These are phyloP conservation scores for Colletotrichum gigasporum DNA, from an alignment of 2,329 filamentous ascomycete species.

Conservation along the genomic window DNA sequence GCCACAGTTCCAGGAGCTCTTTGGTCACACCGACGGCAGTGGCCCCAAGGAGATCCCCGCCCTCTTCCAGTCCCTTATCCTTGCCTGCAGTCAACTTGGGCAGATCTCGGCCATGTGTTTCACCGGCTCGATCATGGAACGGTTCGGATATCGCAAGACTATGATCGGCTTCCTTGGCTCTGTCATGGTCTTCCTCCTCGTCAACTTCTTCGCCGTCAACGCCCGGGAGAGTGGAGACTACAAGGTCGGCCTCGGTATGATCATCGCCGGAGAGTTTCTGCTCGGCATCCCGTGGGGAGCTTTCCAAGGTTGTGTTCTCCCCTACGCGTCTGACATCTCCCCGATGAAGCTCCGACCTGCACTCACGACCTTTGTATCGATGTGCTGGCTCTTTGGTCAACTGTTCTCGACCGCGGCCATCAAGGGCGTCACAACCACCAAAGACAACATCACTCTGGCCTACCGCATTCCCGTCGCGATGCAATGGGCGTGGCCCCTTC, in stretches of 20 bases:
- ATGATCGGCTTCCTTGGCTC: constrained; percentile 7
- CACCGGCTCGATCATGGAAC: constrained; percentile 4
- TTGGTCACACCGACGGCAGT: constrained; percentile 35
- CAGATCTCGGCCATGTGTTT: constrained; percentile 18
- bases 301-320: constrained; percentile 45
- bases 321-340: constrained; percentile 48
- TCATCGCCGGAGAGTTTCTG: constrained; percentile 45
- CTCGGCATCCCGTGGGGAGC: constrained; percentile 46
- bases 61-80: constrained; percentile 50
- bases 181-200: constrained; percentile 13
- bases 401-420: constrained; percentile 45
- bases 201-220: constrained; percentile 21
- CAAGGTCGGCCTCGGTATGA: constrained; percentile 38
- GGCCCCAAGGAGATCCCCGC: constrained; percentile 47
- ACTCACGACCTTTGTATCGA: constrained; percentile 48
- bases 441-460: constrained; percentile 37
- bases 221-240: constrained; percentile 48
- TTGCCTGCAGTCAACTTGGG: constrained; percentile 1
- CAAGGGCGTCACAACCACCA: constrained; percentile 38
- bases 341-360: constrained; percentile 46
- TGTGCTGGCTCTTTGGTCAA: constrained; percentile 52
- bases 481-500: constrained; percentile 49
- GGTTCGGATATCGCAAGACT: constrained; percentile 23
- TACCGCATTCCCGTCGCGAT: constrained; percentile 50
- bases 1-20: constrained; percentile 39